Percentiles rank a stretch among this genome's conserved stretches.
Evolutionary conservation across 225 moss, liverwort and hornwort genomes (phyloP).

Genomic region (Straminergon stramineum): DNA sequence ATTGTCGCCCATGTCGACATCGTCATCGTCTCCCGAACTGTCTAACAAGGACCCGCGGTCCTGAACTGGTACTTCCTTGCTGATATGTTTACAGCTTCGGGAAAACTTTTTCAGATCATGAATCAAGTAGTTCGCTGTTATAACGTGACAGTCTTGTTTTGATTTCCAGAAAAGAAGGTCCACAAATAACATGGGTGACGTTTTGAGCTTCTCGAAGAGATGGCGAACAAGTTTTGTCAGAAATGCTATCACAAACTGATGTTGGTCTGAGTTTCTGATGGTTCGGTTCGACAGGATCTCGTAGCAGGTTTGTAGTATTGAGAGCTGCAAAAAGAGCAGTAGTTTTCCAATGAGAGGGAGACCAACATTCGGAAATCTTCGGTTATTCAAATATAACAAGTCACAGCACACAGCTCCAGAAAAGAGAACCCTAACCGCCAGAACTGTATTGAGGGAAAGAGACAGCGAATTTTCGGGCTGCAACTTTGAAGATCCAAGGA

Average conservation of each 20-base stretch:
- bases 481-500: neutral
- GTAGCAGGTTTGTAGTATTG: slow-evolving; percentile 76
- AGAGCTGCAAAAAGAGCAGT: slow-evolving; percentile 47
- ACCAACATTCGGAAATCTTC: neutral
- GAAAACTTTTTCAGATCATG: slow-evolving; percentile 30
- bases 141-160: slow-evolving; percentile 67
- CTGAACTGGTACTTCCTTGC: slow-evolving; percentile 19
- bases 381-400: neutral
- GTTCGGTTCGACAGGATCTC: slow-evolving; percentile 57
- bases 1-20: slow-evolving; percentile 17
- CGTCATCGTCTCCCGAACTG: slow-evolving; percentile 48
- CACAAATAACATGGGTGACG: slow-evolving; percentile 73
- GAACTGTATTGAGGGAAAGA: neutral
- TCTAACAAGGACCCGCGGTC: slow-evolving; percentile 37
- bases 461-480: neutral
- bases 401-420: neutral
- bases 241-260: slow-evolving; percentile 57
- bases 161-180: slow-evolving; percentile 97
- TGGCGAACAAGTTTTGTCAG: slow-evolving; percentile 66
- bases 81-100: neutral
- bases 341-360: neutral
- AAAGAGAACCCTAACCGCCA: neutral
- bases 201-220: slow-evolving; percentile 70
- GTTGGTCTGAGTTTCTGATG: slow-evolving; percentile 54
- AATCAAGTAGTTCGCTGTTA: slow-evolving; percentile 65